These are phyloP conservation scores for Wallacemonas sp. DNA, from an alignment of 208 protist genomes.

Conservation along the genomic window DNA sequence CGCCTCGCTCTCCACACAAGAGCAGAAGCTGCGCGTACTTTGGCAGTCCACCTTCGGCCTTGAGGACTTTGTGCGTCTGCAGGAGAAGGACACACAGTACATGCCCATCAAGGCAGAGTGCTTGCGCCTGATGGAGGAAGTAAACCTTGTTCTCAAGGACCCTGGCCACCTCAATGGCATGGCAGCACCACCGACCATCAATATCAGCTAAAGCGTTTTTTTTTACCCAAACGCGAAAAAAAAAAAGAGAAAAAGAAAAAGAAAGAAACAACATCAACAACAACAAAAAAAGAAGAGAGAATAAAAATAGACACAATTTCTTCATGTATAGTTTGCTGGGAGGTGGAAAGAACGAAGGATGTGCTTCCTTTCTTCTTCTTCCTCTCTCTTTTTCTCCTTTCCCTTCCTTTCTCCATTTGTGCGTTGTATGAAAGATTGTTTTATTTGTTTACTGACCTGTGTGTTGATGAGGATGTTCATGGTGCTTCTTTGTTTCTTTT, in stretches of 20 bases:
- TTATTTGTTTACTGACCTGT: too few relatives aligned
- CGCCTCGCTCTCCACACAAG: conserved; percentile 59
- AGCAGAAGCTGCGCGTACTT: conserved; percentile 84
- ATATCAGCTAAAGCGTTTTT: conserved; percentile 16
- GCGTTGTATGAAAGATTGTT: too few relatives aligned
- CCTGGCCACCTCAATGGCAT: conserved; percentile 32
- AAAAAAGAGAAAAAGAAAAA: neutral
- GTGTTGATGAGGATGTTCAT: neutral
- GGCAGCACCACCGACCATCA: conserved; percentile 22
- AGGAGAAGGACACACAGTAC: conserved; percentile 90
- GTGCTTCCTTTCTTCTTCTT: too few relatives aligned
- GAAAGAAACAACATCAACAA: conserved; percentile 9
- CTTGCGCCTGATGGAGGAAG: conserved; percentile 81
- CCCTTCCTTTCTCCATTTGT: too few relatives aligned
- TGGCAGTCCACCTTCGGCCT: conserved; percentile 87
- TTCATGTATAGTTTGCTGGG: too few relatives aligned
- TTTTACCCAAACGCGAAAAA: conserved; percentile 4
- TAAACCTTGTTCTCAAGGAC: conserved; percentile 79
- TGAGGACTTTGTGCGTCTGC: conserved; percentile 88
- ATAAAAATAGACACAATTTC: too few relatives aligned
- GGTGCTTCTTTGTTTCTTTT: conserved; percentile 5
- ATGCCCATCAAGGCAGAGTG: conserved; percentile 80
- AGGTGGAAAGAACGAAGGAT: too few relatives aligned
- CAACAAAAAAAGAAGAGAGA: neutral
- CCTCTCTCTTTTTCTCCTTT: too few relatives aligned